These are phyloP conservation scores for Pleurotus citrinopileatus DNA, from an alignment of 768 basidiomycete species.

Conservation along the genomic window DNA sequence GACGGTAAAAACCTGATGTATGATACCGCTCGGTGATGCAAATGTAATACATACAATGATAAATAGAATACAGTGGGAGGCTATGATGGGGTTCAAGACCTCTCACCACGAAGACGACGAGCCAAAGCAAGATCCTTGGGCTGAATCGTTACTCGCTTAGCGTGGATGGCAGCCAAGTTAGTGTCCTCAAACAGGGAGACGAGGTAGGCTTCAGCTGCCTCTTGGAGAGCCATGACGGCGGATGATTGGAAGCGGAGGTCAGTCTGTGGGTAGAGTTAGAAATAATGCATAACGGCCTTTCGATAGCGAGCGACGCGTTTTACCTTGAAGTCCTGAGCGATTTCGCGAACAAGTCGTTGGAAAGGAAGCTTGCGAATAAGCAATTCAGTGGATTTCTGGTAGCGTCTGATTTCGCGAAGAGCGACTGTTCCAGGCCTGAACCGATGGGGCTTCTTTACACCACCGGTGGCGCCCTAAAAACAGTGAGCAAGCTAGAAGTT, in stretches of 20 bases:
- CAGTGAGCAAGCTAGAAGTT: neutral
- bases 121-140: constrained; percentile 65
- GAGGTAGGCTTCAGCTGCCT: constrained; percentile 68
- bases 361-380: constrained; percentile 66
- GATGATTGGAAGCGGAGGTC: constrained; percentile 78
- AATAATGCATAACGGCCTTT: neutral
- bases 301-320: constrained; percentile 13
- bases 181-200: constrained; percentile 73
- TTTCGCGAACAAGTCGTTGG: constrained; percentile 76
- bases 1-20: no score
- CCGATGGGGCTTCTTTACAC: constrained; percentile 82
- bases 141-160: constrained; percentile 57
- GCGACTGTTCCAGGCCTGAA: constrained; percentile 80
- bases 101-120: constrained; percentile 46
- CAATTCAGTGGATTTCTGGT: constrained; percentile 63
- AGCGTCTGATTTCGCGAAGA: constrained; percentile 69
- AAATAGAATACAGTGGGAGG: neutral
- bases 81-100: constrained; percentile 12
- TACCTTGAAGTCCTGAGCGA: constrained; percentile 80
- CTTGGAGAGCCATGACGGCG: constrained; percentile 66
- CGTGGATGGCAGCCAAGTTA: constrained; percentile 60
- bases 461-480: constrained; percentile 46
- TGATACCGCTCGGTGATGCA: no score
- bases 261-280: constrained; percentile 35
- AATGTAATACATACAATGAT: neutral